Evolutionary conservation across 306 rosid genomes (phyloP).

Genomic region (Vicia villosa): DNA sequence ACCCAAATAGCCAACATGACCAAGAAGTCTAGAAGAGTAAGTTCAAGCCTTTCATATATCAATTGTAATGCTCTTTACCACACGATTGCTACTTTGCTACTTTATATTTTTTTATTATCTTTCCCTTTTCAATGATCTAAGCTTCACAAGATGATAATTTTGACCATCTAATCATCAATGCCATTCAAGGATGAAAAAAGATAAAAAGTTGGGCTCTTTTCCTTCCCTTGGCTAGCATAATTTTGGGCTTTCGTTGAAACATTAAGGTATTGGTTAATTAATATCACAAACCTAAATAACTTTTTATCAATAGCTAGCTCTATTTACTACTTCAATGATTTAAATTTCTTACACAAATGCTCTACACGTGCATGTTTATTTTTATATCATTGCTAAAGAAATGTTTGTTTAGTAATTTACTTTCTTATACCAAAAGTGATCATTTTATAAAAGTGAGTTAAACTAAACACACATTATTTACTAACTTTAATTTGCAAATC

Average conservation of each 20-base stretch:
- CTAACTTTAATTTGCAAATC: neutral
- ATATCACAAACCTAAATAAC: constrained; percentile 2
- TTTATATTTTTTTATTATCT: constrained; percentile 38
- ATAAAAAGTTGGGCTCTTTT: constrained; percentile 38
- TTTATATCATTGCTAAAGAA: neutral
- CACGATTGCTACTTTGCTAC: constrained; percentile 36
- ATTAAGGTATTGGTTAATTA: constrained; percentile 21
- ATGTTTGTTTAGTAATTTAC: neutral
- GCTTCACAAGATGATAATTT: constrained; percentile 46
- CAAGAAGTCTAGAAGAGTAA: constrained; percentile 33
- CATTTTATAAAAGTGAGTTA: neutral
- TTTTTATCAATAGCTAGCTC: constrained; percentile 6
- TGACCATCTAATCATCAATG: constrained; percentile 48
- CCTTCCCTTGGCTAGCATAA: constrained; percentile 21
- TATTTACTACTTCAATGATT: neutral
- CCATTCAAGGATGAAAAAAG: constrained; percentile 32
- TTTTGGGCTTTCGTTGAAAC: constrained; percentile 34
- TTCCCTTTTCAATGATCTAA: constrained; percentile 41
- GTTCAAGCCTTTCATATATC: constrained; percentile 38
- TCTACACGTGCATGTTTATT: constrained; percentile 16
- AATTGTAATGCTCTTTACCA: constrained; percentile 29
- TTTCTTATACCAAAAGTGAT: neutral
- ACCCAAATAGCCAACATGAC: constrained; percentile 15
- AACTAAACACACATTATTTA: neutral
- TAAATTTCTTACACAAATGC: constrained; percentile 33